Evolutionary conservation across 2,329 filamentous ascomycete species (phyloP), one percentile per base, ranked within the genome.

Genomic region (Eutypella sp.): DNA sequence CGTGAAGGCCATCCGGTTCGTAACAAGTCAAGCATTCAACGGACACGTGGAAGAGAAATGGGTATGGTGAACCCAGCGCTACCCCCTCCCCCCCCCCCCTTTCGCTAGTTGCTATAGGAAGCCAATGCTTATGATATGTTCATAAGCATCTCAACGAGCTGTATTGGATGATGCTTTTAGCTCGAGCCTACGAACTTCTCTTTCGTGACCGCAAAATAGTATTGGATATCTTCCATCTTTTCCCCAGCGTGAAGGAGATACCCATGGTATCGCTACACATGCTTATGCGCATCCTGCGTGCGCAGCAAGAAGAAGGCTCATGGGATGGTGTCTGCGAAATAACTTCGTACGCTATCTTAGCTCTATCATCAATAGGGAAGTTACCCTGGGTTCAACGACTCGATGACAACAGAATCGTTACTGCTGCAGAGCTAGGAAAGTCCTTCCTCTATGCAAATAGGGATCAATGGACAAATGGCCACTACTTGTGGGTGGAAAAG

Each of bases 1-100:
- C 40, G 53, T 49, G 40, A 66, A 63, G 44, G 49, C 45, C 3
- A 40, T 44, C 34, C 34, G 20, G 1, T 63, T 60, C 34, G 24
- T 62, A 3, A 52, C 49, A 16, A 44, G 48, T 22, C 8, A 42
- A 16, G 44, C 41, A 42, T 22, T 53, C 6, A 36, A 47, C 13
- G 41, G 44, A 3, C 15, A 31, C 22, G 47, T 60, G 9, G 38
- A 24, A 5, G 56, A 60, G 34, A 58, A 60, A 51, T 60, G 57
- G 57, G 55, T 57, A 44, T 36, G 46, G 41, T 20, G 19, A 27
- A 40, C 10, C 20, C n/a, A n/a, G n/a, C n/a, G n/a, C n/a, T n/a
- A n/a, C n/a, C n/a, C n/a, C n/a, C n/a, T n/a, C n/a, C n/a, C n/a
- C n/a, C n/a, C n/a, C n/a, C n/a, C n/a, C n/a, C 13, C 25, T 29